Evolutionary conservation across 106 monocot genomes (phyloP), one percentile per base, ranked within the genome.

Genomic region (Apostasia shenzhenica): DNA sequence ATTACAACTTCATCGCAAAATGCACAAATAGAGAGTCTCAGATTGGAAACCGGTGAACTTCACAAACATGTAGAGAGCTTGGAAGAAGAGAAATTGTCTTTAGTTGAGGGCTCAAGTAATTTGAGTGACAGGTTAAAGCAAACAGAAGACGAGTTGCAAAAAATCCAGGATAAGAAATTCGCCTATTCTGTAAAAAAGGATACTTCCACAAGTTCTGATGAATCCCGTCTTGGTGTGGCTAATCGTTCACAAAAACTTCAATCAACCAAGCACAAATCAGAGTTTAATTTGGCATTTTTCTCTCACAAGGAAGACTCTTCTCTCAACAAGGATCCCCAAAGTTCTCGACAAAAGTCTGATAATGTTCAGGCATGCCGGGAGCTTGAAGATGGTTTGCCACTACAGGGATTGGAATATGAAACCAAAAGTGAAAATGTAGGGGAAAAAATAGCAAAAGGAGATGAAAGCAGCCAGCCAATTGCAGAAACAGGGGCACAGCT

Each of bases 1-100:
- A 53, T 76, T 4, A 71, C 70, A 26, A 73, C 72, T 73, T 78
- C 90, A 51, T 86, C 90, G 1, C 86, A 83, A 73, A 81, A 64
- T 8, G 73, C 81, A 43, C 83, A 83, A 55, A 86, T 90, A 51
- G 54, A 76, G 41, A 70, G 71, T 45, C 48, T 90, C 46, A 78
- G 73, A 67, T 39, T 37, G 1, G 82, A 82, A 60, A 71, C 75
- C 46, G 71, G 71, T 55, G 78, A 65, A 39, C 55, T 82, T 54
- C 74, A 82, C 5, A 78, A 76, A 37, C 45, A 60, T 13, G 46
- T 85, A 56, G 63, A 59, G 12, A 67, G 55, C 53, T 54, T 86
- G 54, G 78, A 86, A 48, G 83, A 78, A 49, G 83, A 86, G 14
- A 83, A 76, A 55, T 48, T 38, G 43, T 54, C 54, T 7, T 37